Evolutionary conservation across 1,284 basidiomycete genomes (phyloP).

Genomic region (Earliella scabrosa): DNA sequence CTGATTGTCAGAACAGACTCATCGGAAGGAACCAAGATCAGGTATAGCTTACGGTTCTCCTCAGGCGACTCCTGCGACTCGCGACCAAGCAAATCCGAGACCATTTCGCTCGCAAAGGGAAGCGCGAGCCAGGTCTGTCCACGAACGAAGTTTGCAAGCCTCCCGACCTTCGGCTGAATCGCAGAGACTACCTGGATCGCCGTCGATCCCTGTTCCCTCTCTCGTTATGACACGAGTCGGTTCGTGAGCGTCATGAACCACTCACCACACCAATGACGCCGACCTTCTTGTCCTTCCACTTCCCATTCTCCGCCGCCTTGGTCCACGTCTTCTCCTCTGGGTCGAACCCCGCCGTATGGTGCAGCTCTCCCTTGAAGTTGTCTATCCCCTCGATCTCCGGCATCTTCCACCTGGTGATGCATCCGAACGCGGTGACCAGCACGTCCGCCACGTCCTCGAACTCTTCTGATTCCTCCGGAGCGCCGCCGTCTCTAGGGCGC

Average conservation of each 20-base stretch:
- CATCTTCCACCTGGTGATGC: slow-evolving; percentile 59
- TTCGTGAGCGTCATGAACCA: background rate
- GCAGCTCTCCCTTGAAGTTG: slow-evolving; percentile 50
- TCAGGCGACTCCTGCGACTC: slow-evolving; percentile 30
- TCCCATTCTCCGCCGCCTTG: background rate
- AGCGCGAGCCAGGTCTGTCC: slow-evolving; percentile 65
- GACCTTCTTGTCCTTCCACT: slow-evolving; percentile 3
- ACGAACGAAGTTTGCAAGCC: slow-evolving; percentile 60
- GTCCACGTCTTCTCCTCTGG: slow-evolving; percentile 36
- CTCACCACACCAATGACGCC: background rate
- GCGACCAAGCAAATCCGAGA: slow-evolving; percentile 43
- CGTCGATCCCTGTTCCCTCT: slow-evolving; percentile 54
- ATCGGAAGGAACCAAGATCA: background rate
- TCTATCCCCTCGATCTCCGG: slow-evolving; percentile 58
- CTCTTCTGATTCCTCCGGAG: slow-evolving; percentile 45
- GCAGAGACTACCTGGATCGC: slow-evolving; percentile 66
- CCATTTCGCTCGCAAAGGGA: slow-evolving; percentile 47
- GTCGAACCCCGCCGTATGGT: slow-evolving; percentile 64
- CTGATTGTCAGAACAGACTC: background rate
- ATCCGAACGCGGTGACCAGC: slow-evolving; percentile 53
- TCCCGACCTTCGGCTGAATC: slow-evolving; percentile 55
- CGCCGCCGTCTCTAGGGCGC: slow-evolving; percentile 13
- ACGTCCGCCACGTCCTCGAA: slow-evolving; percentile 57
- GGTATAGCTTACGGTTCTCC: slow-evolving; percentile 40
- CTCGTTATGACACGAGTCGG: no score